Base-by-base conservation (phyloP, 495 filamentous ascomycete species). In the Lepraria neglecta region DNA sequence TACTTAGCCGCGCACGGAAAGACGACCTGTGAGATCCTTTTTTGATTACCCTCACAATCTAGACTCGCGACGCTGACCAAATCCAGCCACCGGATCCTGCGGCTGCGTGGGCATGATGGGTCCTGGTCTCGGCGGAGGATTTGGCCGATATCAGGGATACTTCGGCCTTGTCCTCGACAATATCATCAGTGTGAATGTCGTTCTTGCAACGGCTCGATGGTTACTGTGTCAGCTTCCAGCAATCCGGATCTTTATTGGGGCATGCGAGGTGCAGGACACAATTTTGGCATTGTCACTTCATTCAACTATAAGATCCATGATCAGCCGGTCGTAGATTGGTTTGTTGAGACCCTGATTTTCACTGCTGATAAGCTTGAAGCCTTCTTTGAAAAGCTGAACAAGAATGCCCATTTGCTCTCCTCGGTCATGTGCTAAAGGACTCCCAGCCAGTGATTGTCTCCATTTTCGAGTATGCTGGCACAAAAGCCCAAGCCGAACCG, bases 281-380 rank as follows among this genome's bases (percentile, higher is more conserved):
- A 67, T n/a, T 68, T 68, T 56, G 59, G 59, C 57, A 68, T 50
- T 31, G 65, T 68, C 53, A 65, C 58, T 6, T 35, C 43, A 5
- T 59, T 59, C 11, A 76, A 67, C 0, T 38, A 54, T 33, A 56
- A 64, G 43, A 60, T 64, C 3, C 48, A 74, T 71, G 61, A 70
- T 67, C 45, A 62, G 72, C 4, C 64, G 69, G 10, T 58, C 64
- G 30, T 17, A 19, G n/a, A 61, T 59, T 28, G 64, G 11, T 67
- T 68, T 10, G 61, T 64, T 21, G 67, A 65, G 28, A 67, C 72
- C n/a, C 38, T 60, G 35, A 21, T 50, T n/a, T 65, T 58, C 50
- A 46, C 53, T n/a, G 9, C n/a, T 12, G 62, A 66, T n/a, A 60
- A 63, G 62, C 54, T 54, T 38, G 59, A 44, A 43, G 43, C 9